Base-by-base conservation (phyloP, 2,329 filamentous ascomycete species). In the Pleoardoris graminearum region DNA sequence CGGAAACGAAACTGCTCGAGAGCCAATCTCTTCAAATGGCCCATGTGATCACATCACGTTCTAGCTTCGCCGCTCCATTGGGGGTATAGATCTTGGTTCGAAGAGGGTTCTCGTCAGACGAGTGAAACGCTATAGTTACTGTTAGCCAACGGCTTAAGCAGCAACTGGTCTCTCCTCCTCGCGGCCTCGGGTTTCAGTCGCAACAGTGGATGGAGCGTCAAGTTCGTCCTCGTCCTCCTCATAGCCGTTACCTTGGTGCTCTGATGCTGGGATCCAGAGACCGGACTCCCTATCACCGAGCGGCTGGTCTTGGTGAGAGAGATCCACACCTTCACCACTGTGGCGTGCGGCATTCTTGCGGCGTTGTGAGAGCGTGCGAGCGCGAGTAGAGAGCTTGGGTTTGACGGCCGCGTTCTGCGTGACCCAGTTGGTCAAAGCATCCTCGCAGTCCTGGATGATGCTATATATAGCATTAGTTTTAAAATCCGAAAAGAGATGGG, bases 401-500 rank as follows among this genome's bases (percentile, higher is more conserved):
- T 83, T 88, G 63, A 99, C 91, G 39, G 90, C 87, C 5, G 94
- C 93, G 70, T 95, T 94, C 67, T 91, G 87, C 52, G 86, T 84
- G 33, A 97, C 91, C 94, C 94, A 99, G 81, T 96, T 97, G 73
- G 91, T 97, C 55, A 99, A 86, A 1, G 94, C 85, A 72, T 97
- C 92, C 77, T 99, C 94, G 75, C 94, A 99, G 76, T 99, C 94
- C 79, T 99, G 94, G 69, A 99, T 97, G 76, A 99, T 97, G 59
- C 89, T 81, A 39, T 54, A 23, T 11, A 29, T 22, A 29, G 39
- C 43, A 52, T 73, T 53, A 71, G 65, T 35, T 29, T 37, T 16
- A 4, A 36, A 16, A 8, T 45, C 22, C 14, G 19, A n/a, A 22
- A 5, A 27, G 21, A 39, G 12, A 7, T 25, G 4, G 8, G 10